phyloP scores from a whole-genome alignment of 202 grass and related monocot species.

The Tripidium arundinaceum region DNA sequence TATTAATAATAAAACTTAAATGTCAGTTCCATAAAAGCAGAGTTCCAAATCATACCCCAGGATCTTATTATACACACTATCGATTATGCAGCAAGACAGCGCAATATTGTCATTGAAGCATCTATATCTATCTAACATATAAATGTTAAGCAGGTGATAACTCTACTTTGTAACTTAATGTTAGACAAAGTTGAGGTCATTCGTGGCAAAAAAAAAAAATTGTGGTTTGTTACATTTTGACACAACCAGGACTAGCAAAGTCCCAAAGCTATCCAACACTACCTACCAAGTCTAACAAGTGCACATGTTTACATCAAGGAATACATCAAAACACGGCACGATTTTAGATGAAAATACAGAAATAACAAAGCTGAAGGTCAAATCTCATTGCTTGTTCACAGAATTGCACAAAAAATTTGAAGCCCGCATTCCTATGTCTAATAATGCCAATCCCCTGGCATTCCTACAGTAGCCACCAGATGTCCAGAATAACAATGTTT shows the following conservation, averaged over 20 bases:
- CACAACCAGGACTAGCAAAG: background rate
- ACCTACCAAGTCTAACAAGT: background rate
- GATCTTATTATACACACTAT: too few species aligned
- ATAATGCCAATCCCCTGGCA: background rate
- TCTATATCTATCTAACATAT: too few species aligned
- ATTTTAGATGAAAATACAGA: too few species aligned
- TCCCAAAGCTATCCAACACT: background rate
- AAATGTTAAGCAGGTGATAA: background rate
- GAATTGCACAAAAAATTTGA: background rate
- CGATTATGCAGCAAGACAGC: too few species aligned
- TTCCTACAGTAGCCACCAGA: background rate
- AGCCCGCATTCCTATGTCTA: background rate
- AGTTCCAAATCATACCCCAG: too few species aligned
- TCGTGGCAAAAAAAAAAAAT: too few species aligned
- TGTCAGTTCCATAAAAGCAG: too few species aligned
- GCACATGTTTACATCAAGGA: background rate
- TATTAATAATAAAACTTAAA: too few species aligned
- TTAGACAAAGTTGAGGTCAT: background rate
- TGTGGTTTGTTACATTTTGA: too few species aligned
- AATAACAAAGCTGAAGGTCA: too few species aligned
- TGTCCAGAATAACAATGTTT: too few species aligned
- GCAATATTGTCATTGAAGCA: too few species aligned
- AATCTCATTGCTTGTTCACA: background rate
- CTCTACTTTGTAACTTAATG: background rate
- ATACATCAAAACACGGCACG: background rate